These are phyloP conservation scores for Septoria linicola DNA, from an alignment of 2,329 filamentous ascomycete genomes.

Conservation along the genomic window DNA sequence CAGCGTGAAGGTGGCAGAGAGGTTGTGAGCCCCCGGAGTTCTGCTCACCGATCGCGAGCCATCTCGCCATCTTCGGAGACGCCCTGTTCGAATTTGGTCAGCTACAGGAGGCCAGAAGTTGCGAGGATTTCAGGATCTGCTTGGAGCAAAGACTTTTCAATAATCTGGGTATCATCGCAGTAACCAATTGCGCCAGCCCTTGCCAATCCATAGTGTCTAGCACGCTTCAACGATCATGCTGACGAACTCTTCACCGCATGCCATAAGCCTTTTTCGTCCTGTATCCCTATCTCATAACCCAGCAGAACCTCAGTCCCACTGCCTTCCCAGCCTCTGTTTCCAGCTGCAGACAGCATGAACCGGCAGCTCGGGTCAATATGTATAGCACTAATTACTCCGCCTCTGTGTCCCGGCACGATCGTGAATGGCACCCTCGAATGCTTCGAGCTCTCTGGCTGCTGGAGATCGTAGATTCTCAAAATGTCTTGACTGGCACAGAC, in stretches of 20 bases:
- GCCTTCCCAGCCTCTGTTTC: slow-evolving; percentile 94
- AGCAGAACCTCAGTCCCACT: slow-evolving; percentile 80
- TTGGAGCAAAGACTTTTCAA: background rate
- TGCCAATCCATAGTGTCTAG: background rate
- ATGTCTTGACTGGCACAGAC: slow-evolving; percentile 95
- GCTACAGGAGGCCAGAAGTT: no score
- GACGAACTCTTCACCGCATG: slow-evolving; percentile 26
- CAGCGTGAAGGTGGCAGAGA: no score
- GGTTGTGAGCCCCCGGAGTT: no score
- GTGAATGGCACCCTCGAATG: slow-evolving; percentile 86
- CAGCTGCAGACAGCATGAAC: slow-evolving; percentile 89
- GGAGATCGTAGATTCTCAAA: slow-evolving; percentile 82
- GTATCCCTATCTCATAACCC: slow-evolving; percentile 77
- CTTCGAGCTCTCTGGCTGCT: slow-evolving; percentile 59
- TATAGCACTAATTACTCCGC: slow-evolving; percentile 81
- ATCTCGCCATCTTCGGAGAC: no score
- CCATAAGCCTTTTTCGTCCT: slow-evolving; percentile 35
- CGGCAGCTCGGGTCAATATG: slow-evolving; percentile 84
- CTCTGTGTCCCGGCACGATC: slow-evolving; percentile 89
- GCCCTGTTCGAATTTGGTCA: no score
- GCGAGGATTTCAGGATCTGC: no score
- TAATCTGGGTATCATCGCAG: slow-evolving; percentile 10
- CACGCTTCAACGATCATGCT: background rate
- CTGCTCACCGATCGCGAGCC: no score
- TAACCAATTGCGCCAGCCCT: background rate